Evolutionary conservation across 768 basidiomycete genomes (phyloP), one percentile per base, ranked within the genome.

Genomic region (Gloeopeniophorella convolvens): DNA sequence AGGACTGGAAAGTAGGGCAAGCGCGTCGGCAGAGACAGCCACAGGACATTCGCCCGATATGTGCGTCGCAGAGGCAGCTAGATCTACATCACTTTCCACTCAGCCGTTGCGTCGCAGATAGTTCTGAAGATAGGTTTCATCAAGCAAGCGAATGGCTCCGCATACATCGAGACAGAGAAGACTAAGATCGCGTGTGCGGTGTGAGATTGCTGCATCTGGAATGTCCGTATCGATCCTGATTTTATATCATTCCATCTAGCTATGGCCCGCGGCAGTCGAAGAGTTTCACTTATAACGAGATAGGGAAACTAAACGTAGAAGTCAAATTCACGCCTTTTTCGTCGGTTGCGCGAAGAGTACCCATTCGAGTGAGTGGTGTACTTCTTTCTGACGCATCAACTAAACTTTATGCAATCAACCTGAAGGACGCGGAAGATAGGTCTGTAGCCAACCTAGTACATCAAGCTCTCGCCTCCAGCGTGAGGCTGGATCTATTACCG

Each of bases 311-410:
- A 44, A 97, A 92, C 52, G 88, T 99, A 6, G 94, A 98, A 68
- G 89, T 98, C 44, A 97, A 97, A 68, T 97, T 94, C 60, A 79
- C 94, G 2, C 96, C 96, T 0, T 99, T 95, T 65, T 91, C 96
- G 7, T 91, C 85, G 59, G 67, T 71, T 24, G 76, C 73, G 13
- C 73, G 95, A 58, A 74, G 86, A 62, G 84, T 87, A 6, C 95
- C 95, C 0, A 78, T 95, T 59, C 83, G 88, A 55, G 95, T 95
- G 68, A 68, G 85, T 63, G 3, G 28, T 33, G 39, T 3, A 16
- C 13, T 23, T 7, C 56, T 52, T 46, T 33, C 18, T 18, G 44
- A 45, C 42, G 30, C 36, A 45, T 23, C 24, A 30, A 35, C 24
- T 42, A 9, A 24, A 34, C 34, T 24, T 43, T 40, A 50, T 23